Base-by-base conservation (phyloP, 306 rosid species). In the cucumber (Cucumis sativus) region DNA sequence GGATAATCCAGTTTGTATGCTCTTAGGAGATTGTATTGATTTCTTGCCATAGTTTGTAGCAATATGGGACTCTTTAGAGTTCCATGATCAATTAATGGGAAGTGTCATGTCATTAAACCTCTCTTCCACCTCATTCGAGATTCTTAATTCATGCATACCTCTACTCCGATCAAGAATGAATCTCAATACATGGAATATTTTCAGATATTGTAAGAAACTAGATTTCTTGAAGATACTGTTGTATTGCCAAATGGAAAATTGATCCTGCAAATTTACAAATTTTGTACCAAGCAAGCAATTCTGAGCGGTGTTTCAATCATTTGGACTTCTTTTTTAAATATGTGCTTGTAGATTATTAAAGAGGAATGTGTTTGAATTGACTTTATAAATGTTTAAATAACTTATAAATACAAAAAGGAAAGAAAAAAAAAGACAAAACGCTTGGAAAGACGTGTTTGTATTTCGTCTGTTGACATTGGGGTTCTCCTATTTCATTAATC, bases 191-290 rank as follows among this genome's bases (percentile, higher is more conserved):
- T 72, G 25, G 43, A 51, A 28, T 28, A 33, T 30, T 72, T 10
- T 72, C 77, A 2, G 58, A 28, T 51, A 28, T 72, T 51, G 45
- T 28, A 30, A 13, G 17, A 72, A 30, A 49, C 61, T 72, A 51
- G 57, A 43, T 49, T 25, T 51, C 16, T 47, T 43, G 23, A 49
- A 15, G 15, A 14, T 72, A 15, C 25, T 51, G 25, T 49, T 71
- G 75, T 47, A 23, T 45, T 71, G 60, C 76, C 76, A 51, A 71
- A 51, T 49, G n/a, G 76, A 71, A 71, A 71, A 49, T 69, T 16
- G 57, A 71, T 25, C 43, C 60, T 49, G 1, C 9, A 17, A 71
- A 15, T 25, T 70, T 45, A 6, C 37, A 33, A 4, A 33, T 20
- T 37, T 47, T 70, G 28, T 70, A 72, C 10, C 5, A 16, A 25